Evolutionary conservation across 2,329 filamentous ascomycete genomes (phyloP).

Genomic region (Fonsecaea pedrosoi): DNA sequence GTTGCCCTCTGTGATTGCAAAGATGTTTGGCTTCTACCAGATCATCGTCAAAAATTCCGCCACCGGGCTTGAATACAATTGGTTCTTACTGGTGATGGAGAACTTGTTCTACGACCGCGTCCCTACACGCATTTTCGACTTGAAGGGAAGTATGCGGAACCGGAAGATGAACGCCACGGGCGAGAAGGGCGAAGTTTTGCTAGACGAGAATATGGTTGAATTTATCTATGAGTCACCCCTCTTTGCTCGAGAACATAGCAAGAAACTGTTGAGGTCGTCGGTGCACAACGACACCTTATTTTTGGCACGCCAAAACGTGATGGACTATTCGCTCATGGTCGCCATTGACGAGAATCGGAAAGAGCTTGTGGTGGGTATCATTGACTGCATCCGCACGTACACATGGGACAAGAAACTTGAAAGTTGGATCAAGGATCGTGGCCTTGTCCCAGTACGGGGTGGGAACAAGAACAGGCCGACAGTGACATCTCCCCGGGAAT

Average conservation of each 20-base stretch:
- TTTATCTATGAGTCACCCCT: slow-evolving; percentile 97
- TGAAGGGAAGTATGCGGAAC: slow-evolving; percentile 98
- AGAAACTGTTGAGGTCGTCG: slow-evolving; percentile 86
- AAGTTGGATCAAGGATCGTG: slow-evolving; percentile 98
- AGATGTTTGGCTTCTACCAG: slow-evolving; percentile 99
- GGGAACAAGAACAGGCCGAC: slow-evolving; percentile 81
- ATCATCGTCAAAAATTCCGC: slow-evolving; percentile 94
- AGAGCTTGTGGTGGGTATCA: slow-evolving; percentile 95
- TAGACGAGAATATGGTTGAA: slow-evolving; percentile 99
- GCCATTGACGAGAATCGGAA: slow-evolving; percentile 89
- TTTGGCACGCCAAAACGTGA: slow-evolving; percentile 91
- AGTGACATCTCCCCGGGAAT: slow-evolving; percentile 96
- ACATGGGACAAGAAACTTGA: slow-evolving; percentile 99
- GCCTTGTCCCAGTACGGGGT: slow-evolving; percentile 65
- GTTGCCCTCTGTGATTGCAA: slow-evolving; percentile 93
- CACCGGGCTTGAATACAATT: slow-evolving; percentile 91
- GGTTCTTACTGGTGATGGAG: slow-evolving; percentile 94
- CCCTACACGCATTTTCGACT: slow-evolving; percentile 88
- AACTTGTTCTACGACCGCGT: slow-evolving; percentile 96
- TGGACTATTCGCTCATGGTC: slow-evolving; percentile 99
- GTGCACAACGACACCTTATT: slow-evolving; percentile 99
- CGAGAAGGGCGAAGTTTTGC: slow-evolving; percentile 91
- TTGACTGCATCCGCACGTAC: slow-evolving; percentile 97
- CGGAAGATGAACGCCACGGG: slow-evolving; percentile 95
- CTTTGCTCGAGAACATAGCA: slow-evolving; percentile 93